Conservation (phyloP, 2,329 filamentous ascomycete genomes). For the Pseudogymnoascus sp. region DNA sequence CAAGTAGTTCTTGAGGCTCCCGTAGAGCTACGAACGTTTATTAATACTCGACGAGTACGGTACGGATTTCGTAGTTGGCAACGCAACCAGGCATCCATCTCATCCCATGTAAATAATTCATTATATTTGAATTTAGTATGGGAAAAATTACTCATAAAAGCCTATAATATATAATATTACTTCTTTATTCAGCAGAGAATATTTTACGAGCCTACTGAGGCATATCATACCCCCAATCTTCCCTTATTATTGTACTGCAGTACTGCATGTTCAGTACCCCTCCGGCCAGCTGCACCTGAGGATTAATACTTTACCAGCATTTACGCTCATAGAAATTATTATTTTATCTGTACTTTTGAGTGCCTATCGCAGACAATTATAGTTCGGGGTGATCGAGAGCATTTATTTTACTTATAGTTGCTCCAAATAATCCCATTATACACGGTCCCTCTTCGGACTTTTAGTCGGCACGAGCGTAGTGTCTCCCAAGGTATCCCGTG, state of each 20-base stretch:
- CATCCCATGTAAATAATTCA: neutral
- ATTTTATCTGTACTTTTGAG: neutral
- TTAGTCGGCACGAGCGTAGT: neutral
- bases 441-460: neutral
- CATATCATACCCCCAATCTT: neutral
- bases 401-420: neutral
- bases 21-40: neutral
- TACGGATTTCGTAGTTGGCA: neutral
- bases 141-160: neutral
- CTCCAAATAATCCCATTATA: neutral
- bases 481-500: conserved; percentile 7
- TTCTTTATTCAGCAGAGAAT: neutral
- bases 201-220: neutral
- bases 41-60: neutral
- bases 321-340: neutral
- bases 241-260: neutral
- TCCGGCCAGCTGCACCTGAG: neutral
- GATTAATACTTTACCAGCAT: neutral
- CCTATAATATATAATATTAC: neutral
- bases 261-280: neutral
- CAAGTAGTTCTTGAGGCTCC: conserved; percentile 6
- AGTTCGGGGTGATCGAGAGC: neutral
- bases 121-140: neutral
- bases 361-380: neutral
- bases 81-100: neutral